Percentiles rank a stretch among this genome's conserved stretches.
These are phyloP conservation scores for Gnomoniopsis smithogilvyi DNA, from an alignment of 2,329 filamentous ascomycete genomes.

Conservation along the genomic window DNA sequence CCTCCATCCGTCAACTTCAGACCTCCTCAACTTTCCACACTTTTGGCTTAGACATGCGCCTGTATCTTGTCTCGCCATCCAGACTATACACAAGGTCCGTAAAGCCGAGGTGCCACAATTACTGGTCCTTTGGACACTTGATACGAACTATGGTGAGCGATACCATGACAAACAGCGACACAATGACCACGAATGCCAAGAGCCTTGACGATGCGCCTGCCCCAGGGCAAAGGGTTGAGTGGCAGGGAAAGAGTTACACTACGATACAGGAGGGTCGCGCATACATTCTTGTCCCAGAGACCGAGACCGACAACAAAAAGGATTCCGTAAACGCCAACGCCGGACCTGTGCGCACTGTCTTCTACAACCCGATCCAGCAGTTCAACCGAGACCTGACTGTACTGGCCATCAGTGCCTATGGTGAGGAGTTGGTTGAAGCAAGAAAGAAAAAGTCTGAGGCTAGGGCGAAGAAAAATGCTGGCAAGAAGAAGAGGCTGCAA, in stretches of 20 bases:
- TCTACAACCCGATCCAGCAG: slow-evolving; percentile 98
- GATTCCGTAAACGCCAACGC: slow-evolving; percentile 39
- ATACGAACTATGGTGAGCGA: slow-evolving; percentile 21
- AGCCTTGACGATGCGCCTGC: slow-evolving; percentile 25
- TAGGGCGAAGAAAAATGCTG: slow-evolving; percentile 39
- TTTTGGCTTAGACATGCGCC: slow-evolving; percentile 3
- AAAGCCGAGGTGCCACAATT: background rate
- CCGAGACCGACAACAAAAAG: slow-evolving; percentile 32
- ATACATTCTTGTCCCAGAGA: slow-evolving; percentile 52
- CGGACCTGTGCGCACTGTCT: slow-evolving; percentile 73
- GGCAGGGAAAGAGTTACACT: slow-evolving; percentile 47
- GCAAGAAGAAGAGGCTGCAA: slow-evolving; percentile 41
- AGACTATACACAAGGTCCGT: slow-evolving; percentile 1
- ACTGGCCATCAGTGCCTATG: slow-evolving; percentile 85
- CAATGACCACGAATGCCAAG: slow-evolving; percentile 10
- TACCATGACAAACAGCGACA: background rate
- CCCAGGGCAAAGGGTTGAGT: slow-evolving; percentile 31
- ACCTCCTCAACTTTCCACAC: too few species aligned
- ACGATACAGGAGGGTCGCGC: slow-evolving; percentile 55
- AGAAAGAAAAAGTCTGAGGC: slow-evolving; percentile 36
- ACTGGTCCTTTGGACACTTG: background rate
- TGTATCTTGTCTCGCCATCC: background rate
- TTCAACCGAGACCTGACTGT: slow-evolving; percentile 97
- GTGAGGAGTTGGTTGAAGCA: slow-evolving; percentile 50
- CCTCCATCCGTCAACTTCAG: background rate